Evolutionary conservation across 768 basidiomycete species (phyloP).

Genomic region (Wakefieldia striispora): DNA sequence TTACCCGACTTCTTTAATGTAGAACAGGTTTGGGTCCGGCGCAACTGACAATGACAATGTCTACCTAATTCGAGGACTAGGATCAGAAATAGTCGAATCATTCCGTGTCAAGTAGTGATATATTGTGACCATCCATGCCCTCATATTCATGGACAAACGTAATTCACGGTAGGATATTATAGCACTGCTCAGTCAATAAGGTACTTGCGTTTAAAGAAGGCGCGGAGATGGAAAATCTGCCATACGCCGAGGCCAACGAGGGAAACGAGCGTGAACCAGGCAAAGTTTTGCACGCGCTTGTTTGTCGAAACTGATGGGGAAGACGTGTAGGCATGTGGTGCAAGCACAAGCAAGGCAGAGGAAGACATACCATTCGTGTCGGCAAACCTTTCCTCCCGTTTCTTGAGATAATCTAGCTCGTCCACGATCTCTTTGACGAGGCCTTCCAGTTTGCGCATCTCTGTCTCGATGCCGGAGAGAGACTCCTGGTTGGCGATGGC

Average conservation of each 20-base stretch:
- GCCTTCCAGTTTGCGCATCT: slow-evolving; percentile 97
- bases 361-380: slow-evolving; percentile 78
- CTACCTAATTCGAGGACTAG: too few species aligned
- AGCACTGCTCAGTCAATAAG: slow-evolving; percentile 66
- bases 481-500: slow-evolving; percentile 99
- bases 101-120: not conserved
- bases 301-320: slow-evolving; percentile 78
- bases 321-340: not conserved
- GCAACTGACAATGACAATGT: not conserved
- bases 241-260: slow-evolving; percentile 82
- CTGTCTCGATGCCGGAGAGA: slow-evolving; percentile 90
- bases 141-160: not conserved
- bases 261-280: slow-evolving; percentile 80
- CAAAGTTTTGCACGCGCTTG: slow-evolving; percentile 87
- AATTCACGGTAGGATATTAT: slow-evolving; percentile 4
- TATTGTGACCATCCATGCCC: not conserved
- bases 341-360: not conserved
- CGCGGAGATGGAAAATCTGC: slow-evolving; percentile 92
- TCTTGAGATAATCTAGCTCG: slow-evolving; percentile 88
- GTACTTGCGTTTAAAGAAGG: slow-evolving; percentile 96
- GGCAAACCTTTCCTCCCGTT: slow-evolving; percentile 85
- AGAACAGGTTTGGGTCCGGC: slow-evolving; percentile 7
- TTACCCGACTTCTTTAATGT: slow-evolving; percentile 1
- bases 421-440: slow-evolving; percentile 92
- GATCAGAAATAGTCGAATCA: not conserved